Percentiles rank a stretch among this genome's conserved stretches.
Conservation (phyloP, 2,329 filamentous ascomycete genomes). For the Beauveria medogensis region DNA sequence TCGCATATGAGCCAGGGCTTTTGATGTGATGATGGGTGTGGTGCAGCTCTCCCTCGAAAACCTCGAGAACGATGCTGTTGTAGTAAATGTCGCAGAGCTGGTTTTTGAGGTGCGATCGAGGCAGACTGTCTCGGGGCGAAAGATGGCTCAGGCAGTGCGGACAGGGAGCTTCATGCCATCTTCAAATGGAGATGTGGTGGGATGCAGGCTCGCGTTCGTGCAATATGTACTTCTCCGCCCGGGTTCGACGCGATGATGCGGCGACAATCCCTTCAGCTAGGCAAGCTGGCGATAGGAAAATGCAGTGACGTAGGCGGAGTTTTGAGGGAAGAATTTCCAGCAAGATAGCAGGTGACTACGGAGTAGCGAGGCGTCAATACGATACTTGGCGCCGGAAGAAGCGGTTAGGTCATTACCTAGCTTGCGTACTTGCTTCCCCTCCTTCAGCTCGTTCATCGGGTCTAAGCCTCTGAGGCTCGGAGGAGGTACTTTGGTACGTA, state of each 20-base stretch:
- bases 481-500: neutral
- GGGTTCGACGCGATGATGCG: neutral
- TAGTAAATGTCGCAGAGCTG: constrained; percentile 13
- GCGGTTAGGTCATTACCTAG: constrained; percentile 3
- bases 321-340: neutral
- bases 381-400: constrained; percentile 5
- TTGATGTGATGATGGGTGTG: neutral
- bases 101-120: neutral
- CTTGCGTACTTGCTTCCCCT: neutral
- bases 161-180: neutral
- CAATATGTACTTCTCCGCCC: neutral
- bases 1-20: neutral
- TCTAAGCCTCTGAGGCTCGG: neutral
- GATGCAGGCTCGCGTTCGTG: neutral
- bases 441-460: neutral
- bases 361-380: neutral
- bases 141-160: neutral
- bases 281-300: neutral
- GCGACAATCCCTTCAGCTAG: neutral
- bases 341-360: neutral
- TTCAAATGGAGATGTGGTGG: neutral
- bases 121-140: neutral
- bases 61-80: neutral
- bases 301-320: neutral
- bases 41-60: neutral